These are phyloP conservation scores for Agrocybe chaxingu DNA, from an alignment of 768 basidiomycete species.

Conservation along the genomic window DNA sequence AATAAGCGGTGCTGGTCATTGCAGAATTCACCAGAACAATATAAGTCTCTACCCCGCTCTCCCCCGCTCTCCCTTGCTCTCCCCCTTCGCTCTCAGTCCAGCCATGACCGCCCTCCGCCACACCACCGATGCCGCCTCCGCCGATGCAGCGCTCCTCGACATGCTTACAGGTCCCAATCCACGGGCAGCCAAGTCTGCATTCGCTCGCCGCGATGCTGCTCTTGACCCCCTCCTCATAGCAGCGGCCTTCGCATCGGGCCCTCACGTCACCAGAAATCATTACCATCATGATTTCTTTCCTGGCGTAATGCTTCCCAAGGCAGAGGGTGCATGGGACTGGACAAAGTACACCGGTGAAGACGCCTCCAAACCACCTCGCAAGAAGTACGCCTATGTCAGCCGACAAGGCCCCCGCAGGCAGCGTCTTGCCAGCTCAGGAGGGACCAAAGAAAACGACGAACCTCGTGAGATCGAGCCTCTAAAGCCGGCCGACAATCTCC, in stretches of 20 bases:
- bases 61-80: conserved; percentile 5
- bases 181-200: conserved; percentile 33
- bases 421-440: conserved; percentile 37
- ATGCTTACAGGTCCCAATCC: conserved; percentile 55
- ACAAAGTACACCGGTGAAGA: conserved; percentile 50
- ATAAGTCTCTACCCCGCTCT: conserved; percentile 10
- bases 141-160: conserved; percentile 66
- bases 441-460: conserved; percentile 51
- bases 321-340: conserved; percentile 57
- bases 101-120: conserved; percentile 20
- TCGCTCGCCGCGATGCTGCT: conserved; percentile 64
- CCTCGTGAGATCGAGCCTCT: conserved; percentile 35
- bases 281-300: conserved; percentile 81
- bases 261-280: conserved; percentile 81
- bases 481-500: conserved; percentile 36
- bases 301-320: conserved; percentile 46
- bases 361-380: conserved; percentile 35
- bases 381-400: conserved; percentile 62
- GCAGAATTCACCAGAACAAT: conserved; percentile 1
- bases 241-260: conserved; percentile 69
- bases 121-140: conserved; percentile 19
- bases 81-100: conserved; percentile 9
- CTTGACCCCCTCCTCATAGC: conserved; percentile 81
- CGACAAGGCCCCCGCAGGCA: conserved; percentile 71
- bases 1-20: conserved; percentile 13